Percentiles rank a stretch among this genome's conserved stretches.
Conservation (phyloP, 2,329 filamentous ascomycete species). For the Cladosporium sphaerospermum region DNA sequence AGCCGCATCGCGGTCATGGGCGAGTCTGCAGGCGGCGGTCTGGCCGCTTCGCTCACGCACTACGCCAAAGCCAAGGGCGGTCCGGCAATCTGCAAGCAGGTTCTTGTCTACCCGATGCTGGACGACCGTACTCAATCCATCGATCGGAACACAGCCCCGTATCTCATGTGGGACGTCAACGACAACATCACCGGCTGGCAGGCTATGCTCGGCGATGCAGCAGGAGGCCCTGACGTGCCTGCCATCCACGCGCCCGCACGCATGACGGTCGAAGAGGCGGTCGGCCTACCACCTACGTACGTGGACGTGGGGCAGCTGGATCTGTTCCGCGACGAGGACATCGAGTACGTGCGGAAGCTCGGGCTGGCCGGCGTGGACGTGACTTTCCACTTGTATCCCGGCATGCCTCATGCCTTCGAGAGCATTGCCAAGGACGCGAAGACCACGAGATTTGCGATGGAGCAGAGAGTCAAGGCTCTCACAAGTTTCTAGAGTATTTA, state of each 20-base stretch:
- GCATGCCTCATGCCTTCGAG: slow-evolving; percentile 39
- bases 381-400: slow-evolving; percentile 42
- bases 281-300: slow-evolving; percentile 39
- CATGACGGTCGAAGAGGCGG: slow-evolving; percentile 26
- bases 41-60: slow-evolving; percentile 36
- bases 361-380: slow-evolving; percentile 36
- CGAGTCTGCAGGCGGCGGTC: slow-evolving; percentile 38
- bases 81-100: slow-evolving; percentile 34
- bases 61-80: slow-evolving; percentile 26
- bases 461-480: neutral
- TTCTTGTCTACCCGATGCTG: slow-evolving; percentile 45
- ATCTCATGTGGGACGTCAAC: slow-evolving; percentile 32
- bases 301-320: slow-evolving; percentile 41
- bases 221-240: slow-evolving; percentile 30
- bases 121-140: slow-evolving; percentile 36
- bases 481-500: neutral
- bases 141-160: slow-evolving; percentile 28
- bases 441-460: slow-evolving; percentile 8
- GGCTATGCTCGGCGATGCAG: slow-evolving; percentile 33
- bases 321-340: slow-evolving; percentile 38
- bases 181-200: slow-evolving; percentile 40
- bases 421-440: slow-evolving; percentile 15
- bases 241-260: slow-evolving; percentile 35
- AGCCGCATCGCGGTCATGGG: slow-evolving; percentile 38
- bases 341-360: slow-evolving; percentile 37